Conservation (phyloP, 2,329 filamentous ascomycete genomes). For the Rugonectria rugulosa region DNA sequence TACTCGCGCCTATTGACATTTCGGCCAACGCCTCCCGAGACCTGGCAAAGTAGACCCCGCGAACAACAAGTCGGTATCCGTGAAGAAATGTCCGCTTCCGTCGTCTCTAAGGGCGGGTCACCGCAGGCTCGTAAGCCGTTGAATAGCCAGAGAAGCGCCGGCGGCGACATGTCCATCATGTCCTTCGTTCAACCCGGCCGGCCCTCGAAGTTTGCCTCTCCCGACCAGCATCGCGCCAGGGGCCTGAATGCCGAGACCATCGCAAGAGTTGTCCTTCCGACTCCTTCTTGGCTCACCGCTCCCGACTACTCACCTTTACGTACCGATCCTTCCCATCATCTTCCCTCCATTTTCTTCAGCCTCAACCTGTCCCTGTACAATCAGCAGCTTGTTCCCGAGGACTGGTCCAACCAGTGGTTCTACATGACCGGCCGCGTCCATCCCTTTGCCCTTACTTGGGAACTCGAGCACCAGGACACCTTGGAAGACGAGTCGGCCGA, state of each 20-base stretch:
- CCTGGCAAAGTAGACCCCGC: not conserved
- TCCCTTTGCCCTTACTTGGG: not conserved
- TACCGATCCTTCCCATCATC: not conserved
- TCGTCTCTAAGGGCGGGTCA: not conserved
- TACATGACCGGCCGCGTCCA: not conserved
- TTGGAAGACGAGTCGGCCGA: not conserved
- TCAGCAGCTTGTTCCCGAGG: not conserved
- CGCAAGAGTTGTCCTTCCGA: not conserved
- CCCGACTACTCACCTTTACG: not conserved
- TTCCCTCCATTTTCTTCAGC: conserved; percentile 2
- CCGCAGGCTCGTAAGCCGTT: not conserved
- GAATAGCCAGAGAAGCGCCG: not conserved
- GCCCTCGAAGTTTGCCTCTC: not conserved
- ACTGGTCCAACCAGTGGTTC: conserved; percentile 6
- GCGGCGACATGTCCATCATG: not conserved
- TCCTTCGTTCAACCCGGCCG: not conserved
- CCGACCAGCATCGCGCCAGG: not conserved
- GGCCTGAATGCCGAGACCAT: not conserved
- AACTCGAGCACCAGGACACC: not conserved
- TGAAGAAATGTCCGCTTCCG: not conserved
- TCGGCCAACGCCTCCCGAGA: not conserved
- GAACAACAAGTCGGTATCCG: not conserved
- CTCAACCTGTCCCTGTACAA: conserved; percentile 1
- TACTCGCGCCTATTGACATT: not conserved
- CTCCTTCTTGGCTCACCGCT: not conserved